phyloP scores from a whole-genome alignment of 2,329 filamentous ascomycete genomes.

The Magnaporthiopsis rhizophila region DNA sequence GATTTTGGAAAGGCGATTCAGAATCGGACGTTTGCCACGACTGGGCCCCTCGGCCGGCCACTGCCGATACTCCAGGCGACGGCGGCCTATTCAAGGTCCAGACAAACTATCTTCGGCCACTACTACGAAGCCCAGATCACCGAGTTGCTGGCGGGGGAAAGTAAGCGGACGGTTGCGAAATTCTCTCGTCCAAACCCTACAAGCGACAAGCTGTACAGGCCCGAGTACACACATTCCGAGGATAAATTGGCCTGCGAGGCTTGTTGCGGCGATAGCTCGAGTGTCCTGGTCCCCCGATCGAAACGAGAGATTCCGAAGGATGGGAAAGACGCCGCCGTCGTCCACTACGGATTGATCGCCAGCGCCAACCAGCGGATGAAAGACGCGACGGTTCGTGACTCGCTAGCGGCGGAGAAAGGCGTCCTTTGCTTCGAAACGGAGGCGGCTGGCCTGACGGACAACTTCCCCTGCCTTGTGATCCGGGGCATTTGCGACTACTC shows the following conservation, averaged over 20 bases:
- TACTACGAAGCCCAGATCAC: constrained; percentile 13
- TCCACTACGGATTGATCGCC: constrained; percentile 28
- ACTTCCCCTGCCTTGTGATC: constrained; percentile 21
- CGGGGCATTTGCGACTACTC: constrained; percentile 25
- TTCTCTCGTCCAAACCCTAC: not conserved
- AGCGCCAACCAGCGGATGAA: constrained; percentile 23
- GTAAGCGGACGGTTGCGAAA: not conserved
- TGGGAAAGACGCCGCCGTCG: constrained; percentile 17
- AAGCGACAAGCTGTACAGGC: not conserved
- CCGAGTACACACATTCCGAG: not conserved
- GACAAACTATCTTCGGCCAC: constrained; percentile 10
- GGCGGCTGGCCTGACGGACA: constrained; percentile 21
- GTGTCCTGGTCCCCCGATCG: not conserved
- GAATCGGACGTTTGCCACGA: constrained; percentile 11
- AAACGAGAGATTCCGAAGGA: constrained; percentile 7
- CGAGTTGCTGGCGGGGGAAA: not conserved
- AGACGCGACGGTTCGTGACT: constrained; percentile 18
- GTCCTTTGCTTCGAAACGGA: constrained; percentile 27
- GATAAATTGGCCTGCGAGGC: not conserved
- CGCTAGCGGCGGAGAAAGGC: constrained; percentile 13
- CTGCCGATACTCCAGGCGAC: constrained; percentile 5
- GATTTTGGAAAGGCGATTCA: not conserved
- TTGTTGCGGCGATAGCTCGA: not conserved
- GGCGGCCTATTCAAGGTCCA: not conserved
- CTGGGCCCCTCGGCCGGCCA: constrained; percentile 5